A percentile compares a stretch with the other conserved stretches of the same genome.
These are phyloP conservation scores for Curvularia lunata DNA, from an alignment of 2,329 filamentous ascomycete genomes.

Conservation along the genomic window DNA sequence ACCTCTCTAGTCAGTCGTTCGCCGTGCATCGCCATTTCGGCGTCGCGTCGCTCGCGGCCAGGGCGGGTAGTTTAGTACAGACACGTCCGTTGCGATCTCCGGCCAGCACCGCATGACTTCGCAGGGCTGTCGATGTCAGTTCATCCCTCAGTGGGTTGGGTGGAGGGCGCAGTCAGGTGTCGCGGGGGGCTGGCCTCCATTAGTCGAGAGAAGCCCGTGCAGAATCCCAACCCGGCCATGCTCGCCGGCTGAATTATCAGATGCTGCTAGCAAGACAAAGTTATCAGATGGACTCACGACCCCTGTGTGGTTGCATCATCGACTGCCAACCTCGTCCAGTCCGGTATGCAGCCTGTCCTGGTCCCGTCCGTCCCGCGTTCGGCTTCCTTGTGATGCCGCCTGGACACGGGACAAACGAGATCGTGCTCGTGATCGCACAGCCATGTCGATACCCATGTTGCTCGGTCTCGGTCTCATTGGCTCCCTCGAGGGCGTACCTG, in stretches of 20 bases:
- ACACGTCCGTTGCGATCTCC: background rate
- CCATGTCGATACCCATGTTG: background rate
- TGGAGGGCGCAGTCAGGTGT: constrained; percentile 1
- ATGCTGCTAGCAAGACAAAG: background rate
- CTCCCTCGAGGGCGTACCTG: background rate
- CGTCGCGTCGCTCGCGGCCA: background rate
- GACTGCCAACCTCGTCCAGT: background rate
- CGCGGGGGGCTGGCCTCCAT: background rate
- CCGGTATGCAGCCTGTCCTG: background rate
- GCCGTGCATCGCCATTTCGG: constrained; percentile 2
- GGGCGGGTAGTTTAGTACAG: constrained; percentile 3
- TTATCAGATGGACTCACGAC: background rate
- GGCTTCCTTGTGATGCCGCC: background rate
- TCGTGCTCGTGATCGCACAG: background rate
- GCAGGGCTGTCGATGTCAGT: background rate
- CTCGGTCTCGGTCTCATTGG: background rate
- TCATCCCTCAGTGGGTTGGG: background rate
- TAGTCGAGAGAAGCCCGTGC: constrained; percentile 5
- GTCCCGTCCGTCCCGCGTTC: background rate
- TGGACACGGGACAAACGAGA: background rate
- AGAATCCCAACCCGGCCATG: constrained; percentile 2
- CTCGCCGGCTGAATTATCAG: constrained; percentile 6
- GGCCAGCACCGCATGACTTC: background rate
- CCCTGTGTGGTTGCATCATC: constrained; percentile 2
- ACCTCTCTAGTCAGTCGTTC: background rate